phyloP scores from a whole-genome alignment of 2,329 filamentous ascomycete genomes.

The Magnaporthiopsis rhizophila region DNA sequence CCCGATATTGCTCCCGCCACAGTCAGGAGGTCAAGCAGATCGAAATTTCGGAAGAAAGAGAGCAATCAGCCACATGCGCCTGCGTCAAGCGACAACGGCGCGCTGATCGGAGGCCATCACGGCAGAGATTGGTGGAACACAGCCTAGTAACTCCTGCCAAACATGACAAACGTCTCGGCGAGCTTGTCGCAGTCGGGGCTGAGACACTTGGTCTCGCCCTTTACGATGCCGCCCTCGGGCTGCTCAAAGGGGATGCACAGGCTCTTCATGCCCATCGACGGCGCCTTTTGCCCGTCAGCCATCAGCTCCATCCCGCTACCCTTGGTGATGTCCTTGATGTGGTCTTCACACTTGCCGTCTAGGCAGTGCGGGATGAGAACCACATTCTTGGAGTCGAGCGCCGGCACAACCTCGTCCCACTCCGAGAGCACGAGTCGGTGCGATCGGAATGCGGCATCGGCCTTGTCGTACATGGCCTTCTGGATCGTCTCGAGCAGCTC shows the following conservation, averaged over 20 bases:
- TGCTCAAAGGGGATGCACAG: constrained; percentile 74
- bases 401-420: constrained; percentile 87
- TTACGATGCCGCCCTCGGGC: constrained; percentile 68
- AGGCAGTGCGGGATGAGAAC: constrained; percentile 88
- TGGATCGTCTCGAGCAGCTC: constrained; percentile 86
- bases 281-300: constrained; percentile 45
- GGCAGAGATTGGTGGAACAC: no score
- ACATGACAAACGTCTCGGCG: constrained; percentile 87
- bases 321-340: constrained; percentile 87
- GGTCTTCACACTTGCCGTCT: constrained; percentile 75
- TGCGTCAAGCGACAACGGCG: neutral
- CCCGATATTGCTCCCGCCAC: neutral
- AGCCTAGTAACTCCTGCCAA: constrained; percentile 63
- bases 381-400: constrained; percentile 86
- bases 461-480: constrained; percentile 67
- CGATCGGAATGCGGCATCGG: constrained; percentile 67
- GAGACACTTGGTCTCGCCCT: constrained; percentile 81
- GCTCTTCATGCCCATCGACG: constrained; percentile 60
- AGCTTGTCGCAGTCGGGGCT: constrained; percentile 74
- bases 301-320: constrained; percentile 51
- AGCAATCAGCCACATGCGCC: neutral
- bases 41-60: neutral
- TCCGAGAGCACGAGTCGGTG: constrained; percentile 76
- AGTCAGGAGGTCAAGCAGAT: neutral
- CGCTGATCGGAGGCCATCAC: neutral